Percentiles rank a stretch among this genome's conserved stretches.
Evolutionary conservation across 768 basidiomycete species (phyloP).

Genomic region (Lenzites betulinus): DNA sequence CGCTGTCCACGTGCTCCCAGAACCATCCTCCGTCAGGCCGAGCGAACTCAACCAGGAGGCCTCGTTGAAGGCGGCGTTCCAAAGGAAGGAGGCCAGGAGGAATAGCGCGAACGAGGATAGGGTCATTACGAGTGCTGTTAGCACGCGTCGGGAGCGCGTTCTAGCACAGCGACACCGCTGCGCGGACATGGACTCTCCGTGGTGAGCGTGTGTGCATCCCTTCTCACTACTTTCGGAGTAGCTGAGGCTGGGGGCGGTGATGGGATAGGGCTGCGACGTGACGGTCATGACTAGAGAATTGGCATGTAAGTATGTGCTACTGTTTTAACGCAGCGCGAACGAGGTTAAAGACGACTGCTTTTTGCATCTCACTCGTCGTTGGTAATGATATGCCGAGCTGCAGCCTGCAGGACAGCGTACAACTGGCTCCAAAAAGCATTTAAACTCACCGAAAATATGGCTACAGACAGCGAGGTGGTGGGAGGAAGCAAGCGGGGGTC

Average conservation of each 20-base stretch:
- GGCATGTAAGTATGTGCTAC: not conserved
- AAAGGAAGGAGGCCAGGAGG: conserved; percentile 5
- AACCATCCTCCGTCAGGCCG: conserved; percentile 11
- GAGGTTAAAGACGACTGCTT: too few relatives aligned
- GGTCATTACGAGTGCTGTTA: conserved; percentile 1
- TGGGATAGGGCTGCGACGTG: conserved; percentile 13
- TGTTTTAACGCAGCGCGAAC: too few relatives aligned
- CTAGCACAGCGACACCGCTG: conserved; percentile 10
- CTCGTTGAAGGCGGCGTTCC: conserved; percentile 11
- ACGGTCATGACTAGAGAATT: conserved; percentile 3
- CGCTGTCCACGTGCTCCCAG: conserved; percentile 12
- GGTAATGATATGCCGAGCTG: too few relatives aligned
- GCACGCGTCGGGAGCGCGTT: conserved; percentile 6
- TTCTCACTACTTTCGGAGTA: conserved; percentile 12
- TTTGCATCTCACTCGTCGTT: too few relatives aligned
- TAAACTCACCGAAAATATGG: too few relatives aligned
- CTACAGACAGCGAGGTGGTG: too few relatives aligned
- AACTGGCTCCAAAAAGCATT: too few relatives aligned
- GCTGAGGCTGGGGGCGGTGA: not conserved
- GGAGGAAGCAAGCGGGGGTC: too few relatives aligned
- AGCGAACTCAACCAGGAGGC: conserved; percentile 13
- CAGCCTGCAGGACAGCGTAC: too few relatives aligned
- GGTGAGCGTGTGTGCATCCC: conserved; percentile 1
- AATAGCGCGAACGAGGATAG: not conserved
- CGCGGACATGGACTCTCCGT: not conserved